phyloP scores from a whole-genome alignment of 768 basidiomycete species.

The Boletellus emodensis region DNA sequence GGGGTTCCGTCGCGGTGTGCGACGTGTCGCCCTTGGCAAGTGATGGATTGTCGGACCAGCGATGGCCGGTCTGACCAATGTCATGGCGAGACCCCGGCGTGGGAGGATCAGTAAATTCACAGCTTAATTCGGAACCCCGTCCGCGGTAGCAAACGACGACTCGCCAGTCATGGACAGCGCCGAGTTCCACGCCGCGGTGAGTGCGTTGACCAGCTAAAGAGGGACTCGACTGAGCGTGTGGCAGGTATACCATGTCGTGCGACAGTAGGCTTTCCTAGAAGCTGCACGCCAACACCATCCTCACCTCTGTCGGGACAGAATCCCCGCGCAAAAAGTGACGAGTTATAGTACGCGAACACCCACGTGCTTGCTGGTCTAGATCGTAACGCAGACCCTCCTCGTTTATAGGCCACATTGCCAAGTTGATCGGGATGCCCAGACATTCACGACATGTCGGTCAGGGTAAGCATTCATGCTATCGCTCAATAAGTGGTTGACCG shows the following conservation, averaged over 20 bases:
- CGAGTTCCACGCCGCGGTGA: conserved; percentile 58
- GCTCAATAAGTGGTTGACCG: not conserved
- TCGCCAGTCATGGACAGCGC: conserved; percentile 47
- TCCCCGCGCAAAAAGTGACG: conserved; percentile 66
- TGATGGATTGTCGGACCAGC: no score
- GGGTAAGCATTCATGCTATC: conserved; percentile 40
- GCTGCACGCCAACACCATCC: not conserved
- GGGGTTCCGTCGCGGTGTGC: no score
- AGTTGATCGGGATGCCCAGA: conserved; percentile 72
- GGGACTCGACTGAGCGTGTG: not conserved
- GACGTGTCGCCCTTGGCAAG: no score
- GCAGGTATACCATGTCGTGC: conserved; percentile 73
- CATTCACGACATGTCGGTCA: conserved; percentile 82
- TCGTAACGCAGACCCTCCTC: not conserved
- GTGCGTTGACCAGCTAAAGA: not conserved
- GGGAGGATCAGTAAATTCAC: not conserved
- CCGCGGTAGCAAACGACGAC: not conserved
- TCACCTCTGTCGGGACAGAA: conserved; percentile 27
- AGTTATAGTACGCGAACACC: conserved; percentile 55
- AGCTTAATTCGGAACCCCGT: not conserved
- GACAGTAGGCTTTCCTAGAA: conserved; percentile 33
- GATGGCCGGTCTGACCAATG: no score
- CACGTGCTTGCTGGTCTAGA: conserved; percentile 1
- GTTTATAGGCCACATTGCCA: conserved; percentile 67
- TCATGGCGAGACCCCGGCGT: not conserved